These are phyloP conservation scores for Diversispora eburnea DNA, from an alignment of 192 early-diverging fungal genomes.

Conservation along the genomic window DNA sequence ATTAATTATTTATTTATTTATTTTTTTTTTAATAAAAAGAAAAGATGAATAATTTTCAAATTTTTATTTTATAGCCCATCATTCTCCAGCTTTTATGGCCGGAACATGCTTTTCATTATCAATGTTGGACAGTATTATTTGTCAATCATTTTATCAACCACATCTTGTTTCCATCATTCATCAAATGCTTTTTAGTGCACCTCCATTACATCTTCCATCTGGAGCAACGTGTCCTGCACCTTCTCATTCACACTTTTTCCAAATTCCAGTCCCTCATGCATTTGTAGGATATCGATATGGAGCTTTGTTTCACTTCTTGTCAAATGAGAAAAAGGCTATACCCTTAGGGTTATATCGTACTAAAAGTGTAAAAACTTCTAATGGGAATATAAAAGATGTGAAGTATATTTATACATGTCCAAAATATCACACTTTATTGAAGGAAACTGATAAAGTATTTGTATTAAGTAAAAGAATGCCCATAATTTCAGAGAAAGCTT, in stretches of 20 bases:
- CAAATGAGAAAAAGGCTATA: slow-evolving; percentile 16
- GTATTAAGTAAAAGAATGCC: slow-evolving; percentile 26
- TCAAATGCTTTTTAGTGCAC: slow-evolving; percentile 26
- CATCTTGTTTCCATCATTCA: slow-evolving; percentile 24
- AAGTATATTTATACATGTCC: slow-evolving; percentile 28
- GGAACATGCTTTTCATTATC: slow-evolving; percentile 28
- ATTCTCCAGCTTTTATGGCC: slow-evolving; percentile 30
- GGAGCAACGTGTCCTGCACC: slow-evolving; percentile 25
- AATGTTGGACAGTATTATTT: slow-evolving; percentile 29
- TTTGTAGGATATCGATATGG: slow-evolving; percentile 23
- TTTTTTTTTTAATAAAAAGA: background rate
- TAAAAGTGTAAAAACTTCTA: background rate
- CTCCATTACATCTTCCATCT: slow-evolving; percentile 21
- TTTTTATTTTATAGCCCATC: slow-evolving; percentile 16
- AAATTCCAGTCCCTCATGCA: slow-evolving; percentile 9
- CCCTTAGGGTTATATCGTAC: slow-evolving; percentile 26
- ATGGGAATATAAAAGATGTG: slow-evolving; percentile 4
- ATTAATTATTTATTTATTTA: background rate
- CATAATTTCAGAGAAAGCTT: background rate
- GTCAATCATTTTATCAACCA: slow-evolving; percentile 31
- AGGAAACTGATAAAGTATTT: slow-evolving; percentile 21
- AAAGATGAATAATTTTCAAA: background rate
- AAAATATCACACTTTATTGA: slow-evolving; percentile 9
- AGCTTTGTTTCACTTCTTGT: slow-evolving; percentile 1
- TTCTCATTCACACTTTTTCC: slow-evolving; percentile 18